A percentile compares a stretch with the other conserved stretches of the same genome.
Evolutionary conservation across 805 yeast species (phyloP).

Genomic region (Lipomyces sp.): DNA sequence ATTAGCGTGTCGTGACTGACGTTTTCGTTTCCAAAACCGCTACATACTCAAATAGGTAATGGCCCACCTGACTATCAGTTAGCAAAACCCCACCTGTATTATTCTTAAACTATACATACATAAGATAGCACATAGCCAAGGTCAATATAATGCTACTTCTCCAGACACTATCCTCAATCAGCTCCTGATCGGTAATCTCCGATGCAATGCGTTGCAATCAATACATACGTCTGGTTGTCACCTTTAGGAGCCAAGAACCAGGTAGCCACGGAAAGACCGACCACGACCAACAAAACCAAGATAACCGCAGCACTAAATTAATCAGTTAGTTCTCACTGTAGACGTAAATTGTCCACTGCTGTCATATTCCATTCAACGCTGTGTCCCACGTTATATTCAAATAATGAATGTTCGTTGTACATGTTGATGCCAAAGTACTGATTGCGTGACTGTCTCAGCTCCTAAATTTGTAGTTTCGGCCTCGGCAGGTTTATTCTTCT

Average conservation of each 20-base stretch:
- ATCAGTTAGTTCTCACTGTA: neutral
- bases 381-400: neutral
- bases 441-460: neutral
- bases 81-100: neutral
- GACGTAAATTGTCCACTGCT: neutral
- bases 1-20: slow-evolving; percentile 9
- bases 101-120: slow-evolving; percentile 45
- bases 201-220: neutral
- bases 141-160: slow-evolving; percentile 68
- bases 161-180: slow-evolving; percentile 47
- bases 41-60: slow-evolving; percentile 66
- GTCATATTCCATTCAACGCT: neutral
- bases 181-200: neutral
- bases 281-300: slow-evolving; percentile 37
- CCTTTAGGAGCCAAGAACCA: slow-evolving; percentile 41
- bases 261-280: slow-evolving; percentile 35
- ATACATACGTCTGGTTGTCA: slow-evolving; percentile 39
- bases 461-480: neutral
- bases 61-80: slow-evolving; percentile 58
- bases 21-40: neutral
- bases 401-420: neutral
- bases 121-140: slow-evolving; percentile 70
- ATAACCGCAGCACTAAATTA: slow-evolving; percentile 33
- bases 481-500: no score
- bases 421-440: neutral